Evolutionary conservation across 306 rosid species (phyloP).

Genomic region (Casuarina glauca): DNA sequence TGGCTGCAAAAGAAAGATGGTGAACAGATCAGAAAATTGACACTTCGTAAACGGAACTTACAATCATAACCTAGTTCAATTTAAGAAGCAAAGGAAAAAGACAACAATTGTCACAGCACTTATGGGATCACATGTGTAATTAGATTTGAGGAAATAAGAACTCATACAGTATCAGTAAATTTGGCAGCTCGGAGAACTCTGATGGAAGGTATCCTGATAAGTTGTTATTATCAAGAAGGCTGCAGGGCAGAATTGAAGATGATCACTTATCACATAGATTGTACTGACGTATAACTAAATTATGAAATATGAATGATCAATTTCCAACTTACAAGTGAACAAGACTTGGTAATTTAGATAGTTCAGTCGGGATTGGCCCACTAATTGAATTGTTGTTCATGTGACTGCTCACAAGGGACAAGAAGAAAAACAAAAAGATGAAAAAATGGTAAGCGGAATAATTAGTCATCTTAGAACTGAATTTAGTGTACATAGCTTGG

Average conservation of each 20-base stretch:
- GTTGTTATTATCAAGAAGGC: constrained; percentile 54
- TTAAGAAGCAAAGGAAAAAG: not conserved
- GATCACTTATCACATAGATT: not conserved
- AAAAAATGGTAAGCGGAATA: not conserved
- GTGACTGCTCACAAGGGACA: constrained; percentile 36
- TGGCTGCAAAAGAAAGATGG: constrained; percentile 38
- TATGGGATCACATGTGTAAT: not conserved
- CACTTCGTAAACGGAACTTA: not conserved
- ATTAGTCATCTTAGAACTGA: not conserved
- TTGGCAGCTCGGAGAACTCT: constrained; percentile 31
- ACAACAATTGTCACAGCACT: not conserved
- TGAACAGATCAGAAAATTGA: not conserved
- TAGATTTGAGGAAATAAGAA: not conserved
- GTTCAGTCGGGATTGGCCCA: constrained; percentile 47
- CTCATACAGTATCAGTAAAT: constrained; percentile 42
- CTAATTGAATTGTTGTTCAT: constrained; percentile 58
- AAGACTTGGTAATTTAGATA: constrained; percentile 28
- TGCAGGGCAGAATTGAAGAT: constrained; percentile 6
- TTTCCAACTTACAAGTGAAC: constrained; percentile 48
- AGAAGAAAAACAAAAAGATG: not conserved
- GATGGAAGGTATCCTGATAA: constrained; percentile 48
- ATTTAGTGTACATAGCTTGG: not conserved
- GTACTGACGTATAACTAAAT: not conserved
- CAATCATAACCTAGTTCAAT: not conserved
- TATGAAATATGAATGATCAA: not conserved